Percentiles rank a stretch among this genome's conserved stretches.
Conservation (phyloP, 2,329 filamentous ascomycete genomes). For the Aspergillus fijiensis region DNA sequence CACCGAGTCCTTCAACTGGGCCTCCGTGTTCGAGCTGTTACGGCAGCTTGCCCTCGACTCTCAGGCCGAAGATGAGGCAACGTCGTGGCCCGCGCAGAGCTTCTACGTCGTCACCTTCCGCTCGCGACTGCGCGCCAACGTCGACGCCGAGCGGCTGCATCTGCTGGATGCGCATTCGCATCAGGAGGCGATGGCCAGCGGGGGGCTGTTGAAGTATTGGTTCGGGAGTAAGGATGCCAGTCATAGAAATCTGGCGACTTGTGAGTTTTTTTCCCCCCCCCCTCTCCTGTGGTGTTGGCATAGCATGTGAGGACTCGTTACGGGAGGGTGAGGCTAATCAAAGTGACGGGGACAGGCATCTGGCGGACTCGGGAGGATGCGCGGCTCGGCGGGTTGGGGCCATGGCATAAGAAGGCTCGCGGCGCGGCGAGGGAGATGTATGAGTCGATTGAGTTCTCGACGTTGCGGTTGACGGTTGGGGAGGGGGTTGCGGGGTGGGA, state of each 20-base stretch:
- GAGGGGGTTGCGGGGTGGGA: conserved; percentile 66
- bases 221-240: conserved; percentile 72
- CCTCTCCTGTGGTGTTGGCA: conserved; percentile 1
- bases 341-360: conserved; percentile 54
- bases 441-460: conserved; percentile 67
- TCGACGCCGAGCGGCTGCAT: conserved; percentile 67
- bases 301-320: background rate
- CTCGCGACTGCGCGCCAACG: conserved; percentile 66
- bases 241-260: conserved; percentile 78
- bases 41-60: conserved; percentile 47
- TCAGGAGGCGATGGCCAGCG: conserved; percentile 73
- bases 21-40: conserved; percentile 60
- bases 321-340: background rate
- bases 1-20: conserved; percentile 74
- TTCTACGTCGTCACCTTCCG: conserved; percentile 88
- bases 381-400: conserved; percentile 59
- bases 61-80: no score
- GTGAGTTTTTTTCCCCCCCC: conserved; percentile 43
- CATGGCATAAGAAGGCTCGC: conserved; percentile 57
- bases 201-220: conserved; percentile 91
- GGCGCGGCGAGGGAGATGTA: conserved; percentile 50
- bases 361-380: conserved; percentile 60
- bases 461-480: conserved; percentile 62
- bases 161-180: conserved; percentile 76
- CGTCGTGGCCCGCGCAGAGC: conserved; percentile 57